phyloP scores from a whole-genome alignment of 345 rosid species.

The Noccaea bulbosa region DNA sequence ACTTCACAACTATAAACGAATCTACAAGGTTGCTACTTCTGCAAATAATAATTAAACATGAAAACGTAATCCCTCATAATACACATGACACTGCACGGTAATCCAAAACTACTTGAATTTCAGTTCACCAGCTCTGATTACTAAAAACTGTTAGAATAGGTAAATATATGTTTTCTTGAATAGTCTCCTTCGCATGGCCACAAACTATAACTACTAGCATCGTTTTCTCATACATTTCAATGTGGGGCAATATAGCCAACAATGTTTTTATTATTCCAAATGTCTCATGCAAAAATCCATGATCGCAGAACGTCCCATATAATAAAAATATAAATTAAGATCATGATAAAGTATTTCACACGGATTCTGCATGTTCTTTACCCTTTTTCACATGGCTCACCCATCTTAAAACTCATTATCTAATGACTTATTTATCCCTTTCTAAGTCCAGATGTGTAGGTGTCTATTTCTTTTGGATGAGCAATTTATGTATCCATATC shows the following conservation, averaged over 20 bases:
- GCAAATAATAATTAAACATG: background rate
- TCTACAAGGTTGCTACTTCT: background rate
- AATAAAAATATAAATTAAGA: constrained; percentile 7
- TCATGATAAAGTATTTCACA: constrained; percentile 55
- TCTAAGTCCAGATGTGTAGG: background rate
- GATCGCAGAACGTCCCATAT: constrained; percentile 19
- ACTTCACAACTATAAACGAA: background rate
- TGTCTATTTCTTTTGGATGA: background rate
- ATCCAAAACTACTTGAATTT: constrained; percentile 19
- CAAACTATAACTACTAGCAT: constrained; percentile 39
- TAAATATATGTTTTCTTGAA: constrained; percentile 10
- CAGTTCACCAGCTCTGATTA: constrained; percentile 2
- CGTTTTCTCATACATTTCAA: constrained; percentile 38
- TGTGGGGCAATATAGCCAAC: constrained; percentile 45
- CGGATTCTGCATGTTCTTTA: constrained; percentile 59
- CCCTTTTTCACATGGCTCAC: constrained; percentile 64
- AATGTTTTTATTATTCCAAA: constrained; percentile 30
- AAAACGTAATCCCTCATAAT: background rate
- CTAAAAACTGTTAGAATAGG: background rate
- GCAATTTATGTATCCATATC: constrained; percentile 12
- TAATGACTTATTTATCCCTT: constrained; percentile 17
- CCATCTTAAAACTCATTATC: constrained; percentile 31
- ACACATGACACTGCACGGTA: constrained; percentile 4
- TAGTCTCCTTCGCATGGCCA: constrained; percentile 47
- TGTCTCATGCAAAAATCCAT: constrained; percentile 40